Evolutionary conservation across 805 yeast genomes (phyloP), one percentile per base, ranked within the genome.

Genomic region (Pichia heedii): DNA sequence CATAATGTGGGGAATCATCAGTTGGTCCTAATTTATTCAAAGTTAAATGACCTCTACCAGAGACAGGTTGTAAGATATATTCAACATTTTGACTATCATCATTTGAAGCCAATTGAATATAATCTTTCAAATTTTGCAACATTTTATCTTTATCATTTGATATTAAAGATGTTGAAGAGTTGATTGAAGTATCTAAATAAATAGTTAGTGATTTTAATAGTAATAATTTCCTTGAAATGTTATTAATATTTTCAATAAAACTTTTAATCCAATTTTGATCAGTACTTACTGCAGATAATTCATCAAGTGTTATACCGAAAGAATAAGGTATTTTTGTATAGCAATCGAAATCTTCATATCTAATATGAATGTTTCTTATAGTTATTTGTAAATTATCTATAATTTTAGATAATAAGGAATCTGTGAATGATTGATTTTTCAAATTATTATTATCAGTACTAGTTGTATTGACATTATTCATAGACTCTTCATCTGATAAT

Each of bases 381-480:
- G 95, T 84, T 12, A 93, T 74, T 61, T 93, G 98, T 42, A 94
- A 66, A 57, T 93, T 93, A 61, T 93, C 97, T 21, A 90, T 82
- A 50, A 93, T 81, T 60, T 94, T 94, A 1, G 96, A 84, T 7
- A 88, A 72, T 46, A 93, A 69, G 36, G 87, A 79, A 53, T 88
- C 96, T 12, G 95, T 80, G 61, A 93, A 93, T 33, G 87, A 72
- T 59, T 87, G 90, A 59, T 80, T 84, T 43, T 77, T 70, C 10
- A 71, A 71, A 22, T 68, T 70, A 21, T 69, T 70, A 18, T 58
- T 53, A 22, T 57, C 65, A n/a, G n/a, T n/a, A n/a, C n/a, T n/a
- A n/a, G n/a, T 29, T 29, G 32, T 8, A 15, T 29, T 29, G 6
- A 29, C 9, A 32, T 60, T 56, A 9, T 50, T 11, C 13, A 44